Evolutionary conservation across 2,329 filamentous ascomycete genomes (phyloP).

Genomic region (Neofusicoccum umdonicola): DNA sequence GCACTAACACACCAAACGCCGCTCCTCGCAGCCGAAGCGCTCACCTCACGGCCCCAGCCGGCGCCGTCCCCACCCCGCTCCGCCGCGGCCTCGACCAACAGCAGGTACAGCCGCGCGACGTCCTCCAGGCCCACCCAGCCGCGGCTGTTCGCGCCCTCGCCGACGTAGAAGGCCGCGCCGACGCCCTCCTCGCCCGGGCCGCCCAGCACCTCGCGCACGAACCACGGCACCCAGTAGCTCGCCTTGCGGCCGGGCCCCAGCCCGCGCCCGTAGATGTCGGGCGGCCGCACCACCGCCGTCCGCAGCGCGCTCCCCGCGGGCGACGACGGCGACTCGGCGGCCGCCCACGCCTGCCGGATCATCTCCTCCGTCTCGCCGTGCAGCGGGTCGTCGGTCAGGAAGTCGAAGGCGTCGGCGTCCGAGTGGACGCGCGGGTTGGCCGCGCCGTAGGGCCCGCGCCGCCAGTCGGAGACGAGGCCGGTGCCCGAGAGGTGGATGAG

Average conservation of each 20-base stretch:
- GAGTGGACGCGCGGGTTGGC: slow-evolving; percentile 52
- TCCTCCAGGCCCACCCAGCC: slow-evolving; percentile 60
- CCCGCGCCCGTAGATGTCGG: slow-evolving; percentile 61
- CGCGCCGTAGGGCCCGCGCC: slow-evolving; percentile 39
- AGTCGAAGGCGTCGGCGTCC: slow-evolving; percentile 54
- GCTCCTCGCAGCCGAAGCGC: background rate
- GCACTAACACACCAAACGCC: background rate
- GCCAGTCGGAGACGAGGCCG: slow-evolving; percentile 45
- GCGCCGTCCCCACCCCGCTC: background rate
- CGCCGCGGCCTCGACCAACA: slow-evolving; percentile 56
- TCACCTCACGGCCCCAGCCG: slow-evolving; percentile 9
- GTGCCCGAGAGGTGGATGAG: slow-evolving; percentile 57
- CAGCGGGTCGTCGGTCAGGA: slow-evolving; percentile 54
- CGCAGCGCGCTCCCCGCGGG: background rate
- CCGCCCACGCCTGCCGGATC: slow-evolving; percentile 48
- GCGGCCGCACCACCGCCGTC: slow-evolving; percentile 59
- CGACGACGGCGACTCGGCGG: too few species aligned
- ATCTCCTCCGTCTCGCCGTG: slow-evolving; percentile 70
- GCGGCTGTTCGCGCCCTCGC: slow-evolving; percentile 58
- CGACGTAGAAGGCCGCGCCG: slow-evolving; percentile 48
- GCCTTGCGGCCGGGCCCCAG: slow-evolving; percentile 55
- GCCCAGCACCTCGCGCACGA: slow-evolving; percentile 49
- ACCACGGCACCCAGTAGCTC: slow-evolving; percentile 53
- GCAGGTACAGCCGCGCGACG: slow-evolving; percentile 54
- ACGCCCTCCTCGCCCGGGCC: slow-evolving; percentile 26